These are phyloP conservation scores for Chlorella sorokiniana DNA, from an alignment of 139 green algal genomes.

Conservation along the genomic window DNA sequence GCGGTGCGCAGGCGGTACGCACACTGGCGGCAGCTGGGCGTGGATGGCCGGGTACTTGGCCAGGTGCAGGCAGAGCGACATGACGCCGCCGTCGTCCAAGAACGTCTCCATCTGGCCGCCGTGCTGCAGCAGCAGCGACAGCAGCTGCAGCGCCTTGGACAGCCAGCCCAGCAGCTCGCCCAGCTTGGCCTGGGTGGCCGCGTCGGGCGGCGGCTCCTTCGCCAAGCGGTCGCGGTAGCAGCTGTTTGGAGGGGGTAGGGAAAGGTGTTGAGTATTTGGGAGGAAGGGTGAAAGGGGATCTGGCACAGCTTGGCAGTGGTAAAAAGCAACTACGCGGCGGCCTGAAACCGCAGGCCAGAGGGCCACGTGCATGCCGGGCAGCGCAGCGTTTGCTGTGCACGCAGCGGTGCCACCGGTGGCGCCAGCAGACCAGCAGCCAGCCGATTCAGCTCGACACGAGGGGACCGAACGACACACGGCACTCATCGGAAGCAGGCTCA, in stretches of 20 bases:
- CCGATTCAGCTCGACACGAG: background rate
- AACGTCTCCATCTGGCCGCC: slow-evolving; percentile 30
- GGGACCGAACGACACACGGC: background rate
- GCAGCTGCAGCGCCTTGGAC: slow-evolving; percentile 23
- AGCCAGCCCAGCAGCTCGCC: slow-evolving; percentile 19
- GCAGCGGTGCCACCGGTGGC: too few species aligned
- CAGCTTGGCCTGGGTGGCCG: slow-evolving; percentile 1
- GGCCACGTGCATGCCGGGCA: too few species aligned
- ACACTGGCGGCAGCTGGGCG: slow-evolving; percentile 15
- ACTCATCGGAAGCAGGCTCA: background rate
- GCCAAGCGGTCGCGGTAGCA: slow-evolving; percentile 20
- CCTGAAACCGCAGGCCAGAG: too few species aligned
- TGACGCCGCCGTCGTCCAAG: slow-evolving; percentile 22
- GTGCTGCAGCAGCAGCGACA: slow-evolving; percentile 34
- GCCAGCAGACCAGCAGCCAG: background rate
- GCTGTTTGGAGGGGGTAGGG: background rate
- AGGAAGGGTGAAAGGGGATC: too few species aligned
- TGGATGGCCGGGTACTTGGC: slow-evolving; percentile 20
- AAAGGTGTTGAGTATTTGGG: background rate
- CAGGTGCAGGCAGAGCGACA: slow-evolving; percentile 24
- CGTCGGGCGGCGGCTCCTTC: slow-evolving; percentile 8
- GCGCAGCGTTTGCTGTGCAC: background rate
- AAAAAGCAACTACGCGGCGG: too few species aligned
- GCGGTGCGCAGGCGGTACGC: background rate
- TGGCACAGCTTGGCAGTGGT: too few species aligned